Evolutionary conservation across 2,329 filamentous ascomycete species (phyloP), one percentile per base, ranked within the genome.

Genomic region (Periconia sp.): DNA sequence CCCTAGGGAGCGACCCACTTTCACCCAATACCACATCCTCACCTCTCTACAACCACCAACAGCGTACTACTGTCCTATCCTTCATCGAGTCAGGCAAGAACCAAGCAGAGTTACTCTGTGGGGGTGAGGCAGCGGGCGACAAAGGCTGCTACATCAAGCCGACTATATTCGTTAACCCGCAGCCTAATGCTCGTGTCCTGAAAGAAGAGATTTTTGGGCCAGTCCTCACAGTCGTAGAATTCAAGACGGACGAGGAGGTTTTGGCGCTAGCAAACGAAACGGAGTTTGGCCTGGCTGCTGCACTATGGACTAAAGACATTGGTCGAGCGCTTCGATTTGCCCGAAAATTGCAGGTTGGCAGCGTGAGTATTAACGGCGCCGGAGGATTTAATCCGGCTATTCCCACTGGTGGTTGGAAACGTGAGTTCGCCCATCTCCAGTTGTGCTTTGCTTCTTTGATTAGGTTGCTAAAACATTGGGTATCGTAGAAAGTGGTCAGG

Each of bases 291-390:
- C 54, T 72, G 1, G 71, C 69, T 25, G 68, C 69, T 2, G 59
- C 60, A 1, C 48, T 73, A 1, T 72, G 65, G 35, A 72, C 69
- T 5, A 62, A 61, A 30, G 58, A 65, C 28, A 31, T 64, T 1
- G 54, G 55, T 28, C 48, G 58, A 13, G 62, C 69, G 4, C 31
- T 73, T 16, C 50, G 69, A 2, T 60, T 72, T 3, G 65, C 62
- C 1, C 69, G 68, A 51, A 65, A 60, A 21, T 43, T 71, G 38
- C 65, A 73, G 42, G 57, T 58, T 15, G 69, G 69, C 2, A 66
- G 59, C 38, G 61, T 72, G 11, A 64, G 60, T 6, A 56, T 73
- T 10, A 72, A 72, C 36, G 69, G 66, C 37, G 66, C 68, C n/a
- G n/a, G 23, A 8, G 8, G 8, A n/a, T n/a, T 25, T 25, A 25